phyloP scores from a whole-genome alignment of 2,329 filamentous ascomycete species.

The Teratosphaeria nubilosa region DNA sequence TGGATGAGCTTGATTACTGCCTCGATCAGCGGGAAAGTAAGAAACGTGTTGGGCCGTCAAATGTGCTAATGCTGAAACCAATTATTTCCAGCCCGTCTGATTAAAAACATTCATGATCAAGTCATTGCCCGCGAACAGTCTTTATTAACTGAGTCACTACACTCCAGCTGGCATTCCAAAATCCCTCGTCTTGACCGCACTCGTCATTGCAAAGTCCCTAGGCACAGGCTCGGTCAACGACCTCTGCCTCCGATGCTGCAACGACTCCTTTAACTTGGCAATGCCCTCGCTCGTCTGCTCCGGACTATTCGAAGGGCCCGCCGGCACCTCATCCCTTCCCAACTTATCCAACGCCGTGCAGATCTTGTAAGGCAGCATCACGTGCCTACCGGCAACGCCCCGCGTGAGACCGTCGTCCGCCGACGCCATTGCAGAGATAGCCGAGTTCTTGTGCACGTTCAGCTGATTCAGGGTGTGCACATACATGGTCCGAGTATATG shows the following conservation, averaged over 20 bases:
- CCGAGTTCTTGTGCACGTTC: conserved; percentile 7
- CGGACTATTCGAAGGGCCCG: conserved; percentile 13
- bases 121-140: not conserved
- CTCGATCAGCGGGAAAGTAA: too few relatives aligned
- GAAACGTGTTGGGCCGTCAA: not conserved
- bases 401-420: not conserved
- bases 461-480: conserved; percentile 17
- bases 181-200: not conserved
- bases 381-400: not conserved
- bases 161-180: conserved; percentile 1
- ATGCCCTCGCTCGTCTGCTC: not conserved
- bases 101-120: not conserved
- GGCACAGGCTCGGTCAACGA: conserved; percentile 12
- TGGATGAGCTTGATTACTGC: too few relatives aligned
- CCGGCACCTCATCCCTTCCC: conserved; percentile 12
- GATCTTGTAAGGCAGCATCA: conserved; percentile 6
- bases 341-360: conserved; percentile 7
- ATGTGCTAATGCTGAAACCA: not conserved
- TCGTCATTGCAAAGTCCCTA: conserved; percentile 6
- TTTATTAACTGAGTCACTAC: not conserved
- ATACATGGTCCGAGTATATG: conserved; percentile 18
- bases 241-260: conserved; percentile 1
- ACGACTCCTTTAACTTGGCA: not conserved
- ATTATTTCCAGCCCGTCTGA: not conserved
- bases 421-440: not conserved